These are phyloP conservation scores for Westerdykella ornata DNA, from an alignment of 2,329 filamentous ascomycete species.

Conservation along the genomic window DNA sequence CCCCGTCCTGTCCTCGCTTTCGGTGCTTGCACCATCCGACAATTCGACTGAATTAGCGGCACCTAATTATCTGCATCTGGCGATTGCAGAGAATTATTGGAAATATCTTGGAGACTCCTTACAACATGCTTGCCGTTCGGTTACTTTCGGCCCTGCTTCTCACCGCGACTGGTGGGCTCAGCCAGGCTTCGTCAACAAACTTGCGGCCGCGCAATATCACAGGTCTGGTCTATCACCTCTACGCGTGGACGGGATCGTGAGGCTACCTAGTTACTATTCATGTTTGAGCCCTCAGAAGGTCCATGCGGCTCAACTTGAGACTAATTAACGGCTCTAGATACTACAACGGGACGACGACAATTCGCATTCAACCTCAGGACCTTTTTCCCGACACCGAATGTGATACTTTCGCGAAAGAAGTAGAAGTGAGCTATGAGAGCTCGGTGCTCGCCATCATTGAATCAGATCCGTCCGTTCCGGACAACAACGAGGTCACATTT, in stretches of 20 bases:
- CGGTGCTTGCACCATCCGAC: too few relatives aligned
- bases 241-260: too few relatives aligned
- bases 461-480: neutral
- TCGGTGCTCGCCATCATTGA: slow-evolving; percentile 1
- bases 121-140: too few relatives aligned
- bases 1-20: too few relatives aligned
- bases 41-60: too few relatives aligned
- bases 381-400: neutral
- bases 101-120: too few relatives aligned
- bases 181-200: neutral
- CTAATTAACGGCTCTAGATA: neutral
- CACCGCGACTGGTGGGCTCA: too few relatives aligned
- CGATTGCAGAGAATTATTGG: too few relatives aligned
- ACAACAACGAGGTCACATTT: slow-evolving; percentile 1
- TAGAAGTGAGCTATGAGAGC: slow-evolving; percentile 1
- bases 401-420: neutral
- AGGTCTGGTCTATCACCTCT: slow-evolving; percentile 1
- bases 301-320: too few relatives aligned
- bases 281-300: neutral
- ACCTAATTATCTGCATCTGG: too few relatives aligned
- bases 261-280: too few relatives aligned
- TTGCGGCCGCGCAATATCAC: slow-evolving; percentile 2
- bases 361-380: slow-evolving; percentile 2
- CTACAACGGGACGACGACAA: slow-evolving; percentile 4
- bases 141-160: too few relatives aligned